A percentile compares a stretch with the other conserved stretches of the same genome.
Evolutionary conservation across 768 basidiomycete genomes (phyloP).

Genomic region (Boletus coccyginus): DNA sequence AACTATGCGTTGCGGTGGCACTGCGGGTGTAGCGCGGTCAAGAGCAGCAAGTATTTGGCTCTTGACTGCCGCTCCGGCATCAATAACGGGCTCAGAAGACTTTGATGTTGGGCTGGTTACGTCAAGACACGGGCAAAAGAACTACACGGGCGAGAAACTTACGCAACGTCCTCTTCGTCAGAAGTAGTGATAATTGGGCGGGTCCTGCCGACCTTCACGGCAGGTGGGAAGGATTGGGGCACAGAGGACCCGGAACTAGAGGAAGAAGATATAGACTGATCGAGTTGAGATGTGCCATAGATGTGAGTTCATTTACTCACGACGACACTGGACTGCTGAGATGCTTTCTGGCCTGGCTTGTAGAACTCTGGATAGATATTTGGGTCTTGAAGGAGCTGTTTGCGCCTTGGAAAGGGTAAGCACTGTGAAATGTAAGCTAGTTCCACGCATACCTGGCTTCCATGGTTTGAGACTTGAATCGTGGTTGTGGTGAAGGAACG

Average conservation of each 20-base stretch:
- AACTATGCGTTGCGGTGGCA: slow-evolving; percentile 17
- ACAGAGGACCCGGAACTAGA: slow-evolving; percentile 20
- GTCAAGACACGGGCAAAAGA: slow-evolving; percentile 1
- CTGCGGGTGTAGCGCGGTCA: slow-evolving; percentile 19
- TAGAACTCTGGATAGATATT: slow-evolving; percentile 30
- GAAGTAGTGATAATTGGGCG: slow-evolving; percentile 31
- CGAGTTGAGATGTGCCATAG: background rate
- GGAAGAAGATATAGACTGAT: slow-evolving; percentile 27
- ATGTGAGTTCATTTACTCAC: slow-evolving; percentile 14
- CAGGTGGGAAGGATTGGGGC: slow-evolving; percentile 17
- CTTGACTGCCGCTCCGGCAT: background rate
- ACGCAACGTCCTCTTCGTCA: slow-evolving; percentile 25
- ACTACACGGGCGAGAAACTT: background rate
- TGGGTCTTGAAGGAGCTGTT: slow-evolving; percentile 26
- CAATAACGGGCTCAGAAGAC: background rate
- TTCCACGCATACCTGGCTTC: slow-evolving; percentile 22
- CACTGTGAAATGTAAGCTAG: rapidly evolving
- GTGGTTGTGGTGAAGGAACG: slow-evolving; percentile 3
- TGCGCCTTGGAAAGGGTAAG: slow-evolving; percentile 19
- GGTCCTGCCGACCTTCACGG: slow-evolving; percentile 5
- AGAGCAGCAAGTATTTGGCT: slow-evolving; percentile 21
- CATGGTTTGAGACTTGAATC: slow-evolving; percentile 13
- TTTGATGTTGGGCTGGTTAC: slow-evolving; percentile 3
- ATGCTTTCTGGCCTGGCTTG: slow-evolving; percentile 19
- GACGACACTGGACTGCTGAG: slow-evolving; percentile 13